A percentile compares a stretch with the other conserved stretches of the same genome.
Evolutionary conservation across 2,329 filamentous ascomycete species (phyloP).

Genomic region (Neofusicoccum kwambonambiense): DNA sequence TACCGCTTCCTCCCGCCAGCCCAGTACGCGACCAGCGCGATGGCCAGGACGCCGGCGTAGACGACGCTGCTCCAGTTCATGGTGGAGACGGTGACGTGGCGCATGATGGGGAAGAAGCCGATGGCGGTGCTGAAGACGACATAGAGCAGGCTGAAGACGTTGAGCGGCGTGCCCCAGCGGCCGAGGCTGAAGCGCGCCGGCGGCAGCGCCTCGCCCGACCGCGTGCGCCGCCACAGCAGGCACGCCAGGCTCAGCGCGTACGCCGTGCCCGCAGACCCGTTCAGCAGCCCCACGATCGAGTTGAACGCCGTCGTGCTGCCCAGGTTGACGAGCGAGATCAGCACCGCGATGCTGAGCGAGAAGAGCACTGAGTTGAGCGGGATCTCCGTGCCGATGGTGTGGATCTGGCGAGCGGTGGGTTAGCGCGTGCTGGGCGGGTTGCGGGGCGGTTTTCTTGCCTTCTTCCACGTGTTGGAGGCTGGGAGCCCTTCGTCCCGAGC

Average conservation of each 20-base stretch:
- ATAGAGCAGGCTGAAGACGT: conserved; percentile 34
- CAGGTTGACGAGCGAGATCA: conserved; percentile 46
- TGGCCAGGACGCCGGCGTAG: conserved; percentile 29
- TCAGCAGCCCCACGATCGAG: conserved; percentile 24
- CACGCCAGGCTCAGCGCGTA: conserved; percentile 14
- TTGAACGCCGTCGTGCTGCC: conserved; percentile 43
- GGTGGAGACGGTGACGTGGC: conserved; percentile 21
- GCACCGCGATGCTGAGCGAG: conserved; percentile 29
- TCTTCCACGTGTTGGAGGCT: background rate
- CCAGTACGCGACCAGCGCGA: conserved; percentile 30
- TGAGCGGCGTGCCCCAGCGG: background rate
- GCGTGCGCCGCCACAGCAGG: conserved; percentile 5
- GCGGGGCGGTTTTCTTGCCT: background rate
- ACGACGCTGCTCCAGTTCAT: conserved; percentile 40
- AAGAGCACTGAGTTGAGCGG: conserved; percentile 18
- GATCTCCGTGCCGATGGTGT: background rate
- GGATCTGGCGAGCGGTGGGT: background rate
- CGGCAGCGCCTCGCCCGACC: background rate
- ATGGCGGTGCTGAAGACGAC: conserved; percentile 39
- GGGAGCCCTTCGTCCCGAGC: conserved; percentile 19
- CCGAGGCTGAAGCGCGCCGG: conserved; percentile 9
- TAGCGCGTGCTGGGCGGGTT: background rate
- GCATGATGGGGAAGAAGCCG: conserved; percentile 37
- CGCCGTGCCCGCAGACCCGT: background rate
- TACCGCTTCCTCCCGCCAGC: conserved; percentile 33